These are phyloP conservation scores for Yamadazyma paraphyllophila DNA, from an alignment of 805 yeast genomes.

Conservation along the genomic window DNA sequence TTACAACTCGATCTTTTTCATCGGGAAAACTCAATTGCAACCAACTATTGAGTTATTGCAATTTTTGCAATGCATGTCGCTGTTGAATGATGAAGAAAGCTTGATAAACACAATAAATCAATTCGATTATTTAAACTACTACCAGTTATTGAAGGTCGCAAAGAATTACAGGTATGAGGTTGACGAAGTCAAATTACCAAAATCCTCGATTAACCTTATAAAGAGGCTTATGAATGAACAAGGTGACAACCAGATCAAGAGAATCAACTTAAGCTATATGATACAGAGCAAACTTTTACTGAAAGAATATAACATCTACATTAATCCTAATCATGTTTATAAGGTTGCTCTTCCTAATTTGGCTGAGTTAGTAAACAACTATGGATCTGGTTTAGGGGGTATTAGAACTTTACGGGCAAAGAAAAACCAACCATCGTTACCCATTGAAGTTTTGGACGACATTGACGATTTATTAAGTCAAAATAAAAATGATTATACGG, in stretches of 20 bases:
- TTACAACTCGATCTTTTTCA: constrained; percentile 61
- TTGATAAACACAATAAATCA: constrained; percentile 52
- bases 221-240: constrained; percentile 34
- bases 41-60: constrained; percentile 80
- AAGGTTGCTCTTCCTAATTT: constrained; percentile 70
- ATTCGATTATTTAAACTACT: constrained; percentile 59
- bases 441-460: constrained; percentile 66
- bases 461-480: constrained; percentile 54
- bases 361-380: constrained; percentile 66
- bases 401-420: constrained; percentile 50
- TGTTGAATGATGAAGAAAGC: constrained; percentile 63
- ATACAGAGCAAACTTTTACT: constrained; percentile 37
- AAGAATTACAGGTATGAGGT: constrained; percentile 83
- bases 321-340: constrained; percentile 52
- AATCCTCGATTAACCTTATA: constrained; percentile 25
- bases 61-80: constrained; percentile 85
- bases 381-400: constrained; percentile 77
- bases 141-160: constrained; percentile 66
- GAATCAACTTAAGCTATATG: constrained; percentile 33
- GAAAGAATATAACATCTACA: constrained; percentile 43
- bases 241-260: constrained; percentile 35
- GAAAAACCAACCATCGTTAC: constrained; percentile 68
- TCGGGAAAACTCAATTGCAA: constrained; percentile 64
- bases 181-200: constrained; percentile 66
- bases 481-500: constrained; percentile 30